A percentile compares a stretch with the other conserved stretches of the same genome.
These are phyloP conservation scores for Fusarium clavum DNA, from an alignment of 2,329 filamentous ascomycete species.

Conservation along the genomic window DNA sequence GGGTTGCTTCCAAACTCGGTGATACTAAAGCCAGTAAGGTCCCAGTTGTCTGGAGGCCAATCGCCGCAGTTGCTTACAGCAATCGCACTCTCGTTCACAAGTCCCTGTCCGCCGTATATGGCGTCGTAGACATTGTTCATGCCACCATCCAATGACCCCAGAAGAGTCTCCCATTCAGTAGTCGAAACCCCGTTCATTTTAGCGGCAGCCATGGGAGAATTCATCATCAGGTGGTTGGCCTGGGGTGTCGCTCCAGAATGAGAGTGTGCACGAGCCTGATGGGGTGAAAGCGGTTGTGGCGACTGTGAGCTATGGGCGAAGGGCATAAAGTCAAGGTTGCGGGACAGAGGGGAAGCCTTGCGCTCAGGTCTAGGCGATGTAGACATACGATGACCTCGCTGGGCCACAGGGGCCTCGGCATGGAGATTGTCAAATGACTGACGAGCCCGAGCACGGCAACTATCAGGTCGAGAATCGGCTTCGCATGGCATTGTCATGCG, in stretches of 20 bases:
- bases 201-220: conserved; percentile 29
- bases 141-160: conserved; percentile 83
- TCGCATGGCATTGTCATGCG: conserved; percentile 66
- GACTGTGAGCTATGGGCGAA: conserved; percentile 60
- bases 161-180: conserved; percentile 84
- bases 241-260: conserved; percentile 38
- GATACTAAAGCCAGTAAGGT: conserved; percentile 63
- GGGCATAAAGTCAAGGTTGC: conserved; percentile 70
- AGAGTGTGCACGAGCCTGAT: conserved; percentile 55
- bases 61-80: conserved; percentile 55
- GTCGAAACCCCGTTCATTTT: conserved; percentile 64
- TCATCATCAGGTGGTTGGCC: conserved; percentile 46
- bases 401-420: conserved; percentile 48
- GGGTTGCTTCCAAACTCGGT: conserved; percentile 59
- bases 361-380: conserved; percentile 54
- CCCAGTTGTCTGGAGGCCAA: conserved; percentile 71
- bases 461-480: conserved; percentile 51
- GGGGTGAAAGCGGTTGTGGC: conserved; percentile 63
- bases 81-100: conserved; percentile 59
- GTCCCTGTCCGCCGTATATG: conserved; percentile 76
- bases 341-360: conserved; percentile 36
- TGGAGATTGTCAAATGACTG: conserved; percentile 61
- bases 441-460: conserved; percentile 57
- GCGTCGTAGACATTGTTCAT: conserved; percentile 86
- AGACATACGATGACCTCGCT: conserved; percentile 63